A percentile compares a stretch with the other conserved stretches of the same genome.
Conservation (phyloP, 208 protist species). For the Crithidia bombi region DNA sequence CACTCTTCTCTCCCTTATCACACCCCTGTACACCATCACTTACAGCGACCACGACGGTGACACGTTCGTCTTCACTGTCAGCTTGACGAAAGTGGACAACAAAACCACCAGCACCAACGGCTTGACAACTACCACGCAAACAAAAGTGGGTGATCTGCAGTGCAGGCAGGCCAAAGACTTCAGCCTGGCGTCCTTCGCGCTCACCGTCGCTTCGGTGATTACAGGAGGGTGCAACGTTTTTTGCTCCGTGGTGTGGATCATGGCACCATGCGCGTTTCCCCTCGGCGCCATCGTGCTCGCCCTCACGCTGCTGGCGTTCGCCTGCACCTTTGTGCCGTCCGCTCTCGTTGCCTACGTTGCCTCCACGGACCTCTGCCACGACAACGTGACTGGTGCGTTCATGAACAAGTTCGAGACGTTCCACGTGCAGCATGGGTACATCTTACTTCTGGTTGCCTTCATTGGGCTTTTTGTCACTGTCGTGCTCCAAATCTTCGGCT, state of each 20-base stretch:
- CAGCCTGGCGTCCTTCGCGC: background rate
- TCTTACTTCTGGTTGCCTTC: slow-evolving; percentile 5
- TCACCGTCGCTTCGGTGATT: slow-evolving; percentile 1
- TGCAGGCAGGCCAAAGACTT: background rate
- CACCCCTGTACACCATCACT: background rate
- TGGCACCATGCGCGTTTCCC: slow-evolving; percentile 10
- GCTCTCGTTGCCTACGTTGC: background rate
- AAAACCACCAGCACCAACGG: background rate
- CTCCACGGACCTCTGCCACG: background rate
- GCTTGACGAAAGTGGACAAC: slow-evolving; percentile 5
- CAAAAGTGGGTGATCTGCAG: background rate
- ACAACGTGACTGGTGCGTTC: slow-evolving; percentile 8
- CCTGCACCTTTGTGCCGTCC: background rate
- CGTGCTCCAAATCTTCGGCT: background rate
- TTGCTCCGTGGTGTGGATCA: slow-evolving; percentile 6
- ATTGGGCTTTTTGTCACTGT: slow-evolving; percentile 1
- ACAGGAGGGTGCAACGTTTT: background rate
- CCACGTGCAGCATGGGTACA: background rate
- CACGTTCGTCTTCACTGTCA: background rate
- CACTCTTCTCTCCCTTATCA: background rate
- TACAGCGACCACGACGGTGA: background rate
- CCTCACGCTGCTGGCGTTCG: background rate
- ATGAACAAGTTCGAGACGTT: background rate
- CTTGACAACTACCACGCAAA: background rate
- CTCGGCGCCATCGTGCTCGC: background rate